Evolutionary conservation across 164 flowering plant genomes (phyloP), one percentile per base, ranked within the genome.

Genomic region (Vitis riparia): DNA sequence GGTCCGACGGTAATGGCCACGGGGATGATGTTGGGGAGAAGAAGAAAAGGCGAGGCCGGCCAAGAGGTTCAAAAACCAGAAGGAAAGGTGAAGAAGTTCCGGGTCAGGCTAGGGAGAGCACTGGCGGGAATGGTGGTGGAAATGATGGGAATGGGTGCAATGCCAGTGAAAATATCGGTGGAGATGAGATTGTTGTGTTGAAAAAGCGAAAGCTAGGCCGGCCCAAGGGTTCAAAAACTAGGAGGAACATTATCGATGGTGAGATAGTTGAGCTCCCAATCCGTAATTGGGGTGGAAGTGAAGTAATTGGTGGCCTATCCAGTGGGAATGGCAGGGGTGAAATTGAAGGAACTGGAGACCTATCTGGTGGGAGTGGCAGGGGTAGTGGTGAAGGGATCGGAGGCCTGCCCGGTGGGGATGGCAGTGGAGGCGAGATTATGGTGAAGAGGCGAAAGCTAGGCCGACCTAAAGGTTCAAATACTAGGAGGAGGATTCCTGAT

Each of bases 151-250:
- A 11, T 37, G 58, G 12, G 11, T 44, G 10, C 62, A 9, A 3
- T 62, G 58, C 17, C 9, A 17, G 17, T 23, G 66, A 4, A 32
- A 66, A 12, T 59, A 16, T n/a, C 9, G 67, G 62, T 53, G 77
- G 56, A 55, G 23, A 15, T 66, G 73, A 56, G 48, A 11, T 32
- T 14, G 49, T 51, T 44, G 65, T 17, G 30, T 23, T 17, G 13
- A 61, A 29, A 51, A 27, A 10, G 14, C 51, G 55, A 62, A 51
- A 57, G 11, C 8, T 14, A 44, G 73, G 9, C 2, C 47, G 79
- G 56, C 79, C 79, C 10, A 73, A 67, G 59, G 78, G 75, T 17
- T 76, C 79, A 5, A 80, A 69, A 70, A 72, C 59, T 27, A 74
- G 58, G 69, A 53, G 30, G 58, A 74, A n/a, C 30, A 44, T 1